phyloP scores from a whole-genome alignment of 495 filamentous ascomycete species.

The Darksidea phi region DNA sequence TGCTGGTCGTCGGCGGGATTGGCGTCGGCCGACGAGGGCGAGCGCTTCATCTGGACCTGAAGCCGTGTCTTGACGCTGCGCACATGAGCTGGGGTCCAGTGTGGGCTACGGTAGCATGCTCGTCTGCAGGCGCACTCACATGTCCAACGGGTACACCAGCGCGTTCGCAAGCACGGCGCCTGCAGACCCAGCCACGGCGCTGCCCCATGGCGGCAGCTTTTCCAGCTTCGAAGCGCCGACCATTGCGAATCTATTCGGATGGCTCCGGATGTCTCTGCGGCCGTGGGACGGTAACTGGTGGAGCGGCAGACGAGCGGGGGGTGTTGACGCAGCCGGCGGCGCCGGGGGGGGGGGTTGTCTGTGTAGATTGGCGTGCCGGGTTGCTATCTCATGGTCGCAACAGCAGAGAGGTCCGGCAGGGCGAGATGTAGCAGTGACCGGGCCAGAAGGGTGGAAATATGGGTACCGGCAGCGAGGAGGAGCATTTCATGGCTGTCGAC shows the following conservation, averaged over 20 bases:
- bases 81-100: background rate
- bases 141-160: conserved; percentile 92
- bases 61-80: conserved; percentile 90
- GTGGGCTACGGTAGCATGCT: background rate
- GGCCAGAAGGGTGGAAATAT: conserved; percentile 1
- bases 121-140: conserved; percentile 58
- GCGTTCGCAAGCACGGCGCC: conserved; percentile 95
- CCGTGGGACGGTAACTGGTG: background rate
- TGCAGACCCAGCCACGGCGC: conserved; percentile 86
- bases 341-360: conserved; percentile 1
- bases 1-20: conserved; percentile 53
- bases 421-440: background rate
- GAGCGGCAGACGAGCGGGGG: conserved; percentile 13
- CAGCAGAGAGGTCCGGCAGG: background rate
- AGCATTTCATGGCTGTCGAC: conserved; percentile 29
- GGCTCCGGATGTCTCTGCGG: background rate
- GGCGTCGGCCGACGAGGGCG: conserved; percentile 44
- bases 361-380: conserved; percentile 22
- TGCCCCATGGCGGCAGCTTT: conserved; percentile 86
- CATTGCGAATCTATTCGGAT: too few species aligned
- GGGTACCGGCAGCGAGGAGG: conserved; percentile 9
- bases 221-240: conserved; percentile 75
- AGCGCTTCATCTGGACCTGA: conserved; percentile 87
- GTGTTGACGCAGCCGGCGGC: conserved; percentile 26
- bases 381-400: conserved; percentile 25